Percentiles rank a stretch among this genome's conserved stretches.
Conservation (phyloP, 495 filamentous ascomycete genomes). For the Bombardia bombarda region DNA sequence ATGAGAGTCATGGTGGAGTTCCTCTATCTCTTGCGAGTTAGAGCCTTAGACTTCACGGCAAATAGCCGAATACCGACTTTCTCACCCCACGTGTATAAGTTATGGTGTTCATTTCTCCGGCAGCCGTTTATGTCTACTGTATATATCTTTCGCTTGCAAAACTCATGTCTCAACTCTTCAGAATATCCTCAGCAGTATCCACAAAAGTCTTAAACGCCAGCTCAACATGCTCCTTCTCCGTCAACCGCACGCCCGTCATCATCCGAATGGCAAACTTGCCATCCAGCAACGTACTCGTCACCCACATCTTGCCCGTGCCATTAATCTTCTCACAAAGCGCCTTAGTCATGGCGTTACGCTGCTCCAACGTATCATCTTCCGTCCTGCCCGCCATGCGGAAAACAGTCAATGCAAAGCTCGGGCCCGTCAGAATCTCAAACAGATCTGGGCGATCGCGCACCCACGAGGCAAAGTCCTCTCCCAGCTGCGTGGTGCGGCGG, state of each 20-base stretch:
- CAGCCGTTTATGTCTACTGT: too few relatives aligned
- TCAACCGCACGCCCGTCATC: constrained; percentile 57
- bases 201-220: constrained; percentile 76
- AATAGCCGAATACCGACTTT: too few relatives aligned
- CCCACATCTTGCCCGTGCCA: constrained; percentile 67
- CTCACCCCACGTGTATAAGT: too few relatives aligned
- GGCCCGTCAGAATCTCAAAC: constrained; percentile 68
- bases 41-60: too few relatives aligned
- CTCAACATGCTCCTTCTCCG: constrained; percentile 62
- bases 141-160: too few relatives aligned
- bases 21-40: too few relatives aligned
- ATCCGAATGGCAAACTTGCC: constrained; percentile 76
- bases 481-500: constrained; percentile 54
- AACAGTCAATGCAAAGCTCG: constrained; percentile 74
- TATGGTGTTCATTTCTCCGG: too few relatives aligned
- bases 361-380: constrained; percentile 40
- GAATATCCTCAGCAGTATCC: constrained; percentile 51
- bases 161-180: constrained; percentile 8
- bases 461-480: constrained; percentile 58
- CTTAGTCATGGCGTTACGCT: constrained; percentile 70
- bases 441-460: constrained; percentile 55
- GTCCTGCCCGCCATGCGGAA: constrained; percentile 44
- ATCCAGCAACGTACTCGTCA: constrained; percentile 72
- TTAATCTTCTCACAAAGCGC: constrained; percentile 73
- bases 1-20: too few relatives aligned